These are phyloP conservation scores for Aspergillus carlsbadensis DNA, from an alignment of 495 filamentous ascomycete species.

Conservation along the genomic window DNA sequence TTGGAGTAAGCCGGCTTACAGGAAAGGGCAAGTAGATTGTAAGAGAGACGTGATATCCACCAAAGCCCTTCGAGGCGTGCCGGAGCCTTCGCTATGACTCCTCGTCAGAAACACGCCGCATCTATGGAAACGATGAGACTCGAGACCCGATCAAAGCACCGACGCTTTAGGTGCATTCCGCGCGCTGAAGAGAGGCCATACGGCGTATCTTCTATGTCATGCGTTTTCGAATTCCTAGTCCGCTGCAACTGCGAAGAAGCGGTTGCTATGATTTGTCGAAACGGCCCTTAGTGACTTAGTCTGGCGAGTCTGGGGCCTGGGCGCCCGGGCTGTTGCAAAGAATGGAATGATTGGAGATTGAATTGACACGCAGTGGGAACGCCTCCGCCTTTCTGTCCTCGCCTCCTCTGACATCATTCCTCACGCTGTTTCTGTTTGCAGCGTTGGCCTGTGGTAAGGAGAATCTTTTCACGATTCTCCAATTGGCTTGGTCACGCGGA, in stretches of 20 bases:
- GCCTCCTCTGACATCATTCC: constrained; percentile 18
- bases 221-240: constrained; percentile 9
- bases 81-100: not conserved
- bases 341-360: constrained; percentile 10
- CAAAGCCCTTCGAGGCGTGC: not conserved
- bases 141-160: not conserved
- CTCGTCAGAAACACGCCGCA: not conserved
- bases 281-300: not conserved
- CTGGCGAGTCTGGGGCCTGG: not conserved
- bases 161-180: constrained; percentile 9
- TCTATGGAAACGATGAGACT: not conserved
- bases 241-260: not conserved
- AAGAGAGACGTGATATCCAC: not conserved
- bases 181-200: constrained; percentile 11
- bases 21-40: constrained; percentile 10
- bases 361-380: constrained; percentile 11
- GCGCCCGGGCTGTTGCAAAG: not conserved
- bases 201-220: no score
- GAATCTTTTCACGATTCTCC: not conserved
- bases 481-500: not conserved
- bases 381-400: constrained; percentile 15
- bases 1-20: constrained; percentile 6
- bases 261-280: not conserved
- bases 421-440: not conserved
- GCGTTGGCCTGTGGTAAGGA: not conserved